Evolutionary conservation across 371 early-diverging fungal genomes (phyloP).

Genomic region (Mucor mucedo): DNA sequence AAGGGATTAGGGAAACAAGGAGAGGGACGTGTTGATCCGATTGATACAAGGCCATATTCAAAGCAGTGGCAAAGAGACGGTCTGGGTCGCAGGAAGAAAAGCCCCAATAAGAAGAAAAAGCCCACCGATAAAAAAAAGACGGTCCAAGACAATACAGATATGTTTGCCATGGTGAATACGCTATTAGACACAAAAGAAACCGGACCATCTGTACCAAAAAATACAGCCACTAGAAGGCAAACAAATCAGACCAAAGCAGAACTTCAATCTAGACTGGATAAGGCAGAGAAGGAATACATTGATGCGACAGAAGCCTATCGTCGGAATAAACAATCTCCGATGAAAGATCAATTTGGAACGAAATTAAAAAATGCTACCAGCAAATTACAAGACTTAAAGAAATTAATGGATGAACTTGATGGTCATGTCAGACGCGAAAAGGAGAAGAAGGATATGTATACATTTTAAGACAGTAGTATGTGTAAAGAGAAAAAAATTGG

Average conservation of each 20-base stretch:
- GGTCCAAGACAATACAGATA: too few relatives aligned
- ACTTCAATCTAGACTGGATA: slow-evolving; percentile 24
- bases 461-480: too few relatives aligned
- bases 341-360: slow-evolving; percentile 24
- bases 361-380: slow-evolving; percentile 23
- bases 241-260: slow-evolving; percentile 8
- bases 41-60: slow-evolving; percentile 8
- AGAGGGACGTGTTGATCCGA: slow-evolving; percentile 33
- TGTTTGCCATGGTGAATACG: too few relatives aligned
- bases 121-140: slow-evolving; percentile 7
- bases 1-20: slow-evolving; percentile 35
- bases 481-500: background rate
- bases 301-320: too few relatives aligned
- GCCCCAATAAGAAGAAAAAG: background rate
- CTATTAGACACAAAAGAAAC: too few relatives aligned
- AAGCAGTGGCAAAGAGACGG: background rate
- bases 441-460: too few relatives aligned
- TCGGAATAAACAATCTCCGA: slow-evolving; percentile 14
- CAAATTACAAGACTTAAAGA: too few relatives aligned
- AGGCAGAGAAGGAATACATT: background rate
- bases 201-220: background rate
- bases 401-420: too few relatives aligned
- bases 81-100: slow-evolving; percentile 17
- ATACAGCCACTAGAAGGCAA: slow-evolving; percentile 3
- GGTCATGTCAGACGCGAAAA: too few relatives aligned